Conservation (phyloP, 306 rosid genomes). For the Prunus salicina region DNA sequence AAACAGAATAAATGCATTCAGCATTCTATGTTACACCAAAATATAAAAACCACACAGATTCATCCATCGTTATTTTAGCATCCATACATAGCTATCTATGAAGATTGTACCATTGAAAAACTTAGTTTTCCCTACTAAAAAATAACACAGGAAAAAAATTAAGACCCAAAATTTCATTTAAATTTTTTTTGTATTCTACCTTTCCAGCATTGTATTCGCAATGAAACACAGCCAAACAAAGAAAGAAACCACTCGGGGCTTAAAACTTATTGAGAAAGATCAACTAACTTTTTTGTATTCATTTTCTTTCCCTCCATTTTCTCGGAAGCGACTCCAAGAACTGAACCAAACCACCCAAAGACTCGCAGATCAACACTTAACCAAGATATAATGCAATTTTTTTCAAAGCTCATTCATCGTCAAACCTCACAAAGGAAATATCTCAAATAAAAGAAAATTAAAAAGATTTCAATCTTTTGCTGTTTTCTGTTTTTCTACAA, state of each 20-base stretch:
- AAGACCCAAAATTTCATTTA: conserved; percentile 2
- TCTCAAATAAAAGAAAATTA: background rate
- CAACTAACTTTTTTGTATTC: background rate
- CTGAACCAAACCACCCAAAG: background rate
- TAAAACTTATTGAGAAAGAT: background rate
- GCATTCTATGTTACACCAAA: background rate
- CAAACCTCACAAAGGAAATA: background rate
- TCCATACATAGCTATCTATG: background rate
- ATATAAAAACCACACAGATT: background rate
- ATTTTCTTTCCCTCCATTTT: conserved; percentile 4
- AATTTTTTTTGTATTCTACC: background rate
- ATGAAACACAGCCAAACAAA: background rate
- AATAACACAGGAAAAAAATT: background rate
- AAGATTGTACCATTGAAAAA: background rate
- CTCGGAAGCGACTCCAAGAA: conserved; percentile 11
- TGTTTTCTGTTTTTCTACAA: background rate
- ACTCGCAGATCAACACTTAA: background rate
- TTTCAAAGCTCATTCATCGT: background rate
- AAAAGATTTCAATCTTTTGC: background rate
- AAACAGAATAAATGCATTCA: background rate
- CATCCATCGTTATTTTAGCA: background rate
- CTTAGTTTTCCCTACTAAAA: background rate
- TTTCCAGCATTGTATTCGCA: background rate
- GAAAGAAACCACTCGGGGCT: background rate
- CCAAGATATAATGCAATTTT: background rate